phyloP scores from a whole-genome alignment of 2,329 filamentous ascomycete genomes.

The Trichophyton equinum region DNA sequence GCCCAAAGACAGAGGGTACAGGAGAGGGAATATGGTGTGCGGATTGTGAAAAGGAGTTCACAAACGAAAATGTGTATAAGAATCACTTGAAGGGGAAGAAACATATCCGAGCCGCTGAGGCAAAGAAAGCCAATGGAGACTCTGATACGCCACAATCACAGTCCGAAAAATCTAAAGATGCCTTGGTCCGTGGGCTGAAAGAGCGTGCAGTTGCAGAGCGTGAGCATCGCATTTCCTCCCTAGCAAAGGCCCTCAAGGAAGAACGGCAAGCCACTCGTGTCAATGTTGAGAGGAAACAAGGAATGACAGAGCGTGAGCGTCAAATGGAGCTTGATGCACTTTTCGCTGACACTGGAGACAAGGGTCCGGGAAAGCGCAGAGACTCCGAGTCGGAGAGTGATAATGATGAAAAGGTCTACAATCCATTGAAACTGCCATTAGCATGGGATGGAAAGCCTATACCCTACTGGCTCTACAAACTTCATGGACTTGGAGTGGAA shows the following conservation, averaged over 20 bases:
- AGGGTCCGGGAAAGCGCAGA: slow-evolving; percentile 28
- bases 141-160: slow-evolving; percentile 19
- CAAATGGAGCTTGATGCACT: slow-evolving; percentile 87
- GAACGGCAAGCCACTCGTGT: slow-evolving; percentile 80
- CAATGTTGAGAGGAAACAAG: slow-evolving; percentile 91
- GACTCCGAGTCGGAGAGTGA: slow-evolving; percentile 53
- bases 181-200: slow-evolving; percentile 48
- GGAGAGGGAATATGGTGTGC: slow-evolving; percentile 73
- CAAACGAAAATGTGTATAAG: slow-evolving; percentile 89
- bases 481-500: slow-evolving; percentile 89
- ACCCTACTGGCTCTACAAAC: slow-evolving; percentile 95
- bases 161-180: slow-evolving; percentile 12
- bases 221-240: slow-evolving; percentile 68
- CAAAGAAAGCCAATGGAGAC: slow-evolving; percentile 36
- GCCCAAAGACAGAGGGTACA: slow-evolving; percentile 40
- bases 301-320: slow-evolving; percentile 93
- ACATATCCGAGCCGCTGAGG: slow-evolving; percentile 71
- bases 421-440: slow-evolving; percentile 86
- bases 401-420: slow-evolving; percentile 80
- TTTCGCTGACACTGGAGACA: slow-evolving; percentile 48
- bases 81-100: slow-evolving; percentile 83
- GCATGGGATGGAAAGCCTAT: slow-evolving; percentile 99
- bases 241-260: slow-evolving; percentile 70
- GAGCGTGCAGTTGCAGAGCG: slow-evolving; percentile 83
- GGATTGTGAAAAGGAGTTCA: slow-evolving; percentile 89